phyloP scores from a whole-genome alignment of 2,329 filamentous ascomycete species.

The Cadophora luteo-olivacea region DNA sequence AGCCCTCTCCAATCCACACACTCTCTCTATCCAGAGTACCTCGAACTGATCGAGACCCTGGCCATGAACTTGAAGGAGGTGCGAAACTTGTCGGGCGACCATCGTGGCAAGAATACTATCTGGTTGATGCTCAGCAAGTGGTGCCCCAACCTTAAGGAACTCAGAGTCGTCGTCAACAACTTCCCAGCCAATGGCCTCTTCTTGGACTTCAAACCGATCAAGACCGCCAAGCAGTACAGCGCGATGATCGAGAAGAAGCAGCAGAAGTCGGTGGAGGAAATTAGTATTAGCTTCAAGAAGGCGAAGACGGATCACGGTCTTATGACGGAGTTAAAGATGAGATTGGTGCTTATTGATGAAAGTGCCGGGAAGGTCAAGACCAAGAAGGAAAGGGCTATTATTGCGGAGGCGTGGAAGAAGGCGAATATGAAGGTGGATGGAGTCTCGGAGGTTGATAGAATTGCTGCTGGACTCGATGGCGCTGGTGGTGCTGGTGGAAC shows the following conservation, averaged over 20 bases:
- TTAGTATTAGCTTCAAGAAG: background rate
- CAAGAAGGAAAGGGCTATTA: background rate
- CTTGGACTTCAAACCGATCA: background rate
- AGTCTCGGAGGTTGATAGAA: background rate
- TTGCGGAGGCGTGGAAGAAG: slow-evolving; percentile 1
- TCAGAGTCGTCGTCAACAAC: slow-evolving; percentile 3
- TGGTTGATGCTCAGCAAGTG: slow-evolving; percentile 6
- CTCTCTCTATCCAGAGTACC: slow-evolving; percentile 1
- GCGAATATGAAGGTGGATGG: slow-evolving; percentile 5
- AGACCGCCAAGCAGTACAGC: background rate
- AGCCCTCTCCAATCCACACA: slow-evolving; percentile 7
- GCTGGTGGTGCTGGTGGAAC: background rate
- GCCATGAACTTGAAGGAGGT: slow-evolving; percentile 12
- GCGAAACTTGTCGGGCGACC: background rate
- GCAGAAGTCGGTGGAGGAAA: background rate
- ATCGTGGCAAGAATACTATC: slow-evolving; percentile 7
- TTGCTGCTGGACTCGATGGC: background rate
- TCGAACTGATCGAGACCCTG: background rate
- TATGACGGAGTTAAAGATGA: background rate
- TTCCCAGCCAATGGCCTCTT: background rate
- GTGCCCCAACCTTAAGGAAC: slow-evolving; percentile 7
- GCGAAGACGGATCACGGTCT: background rate
- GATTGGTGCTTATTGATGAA: slow-evolving; percentile 10
- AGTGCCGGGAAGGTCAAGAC: background rate
- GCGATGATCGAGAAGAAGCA: background rate